Base-by-base conservation (phyloP, 768 basidiomycete genomes). In the Tylopilus vinaceipallidus region DNA sequence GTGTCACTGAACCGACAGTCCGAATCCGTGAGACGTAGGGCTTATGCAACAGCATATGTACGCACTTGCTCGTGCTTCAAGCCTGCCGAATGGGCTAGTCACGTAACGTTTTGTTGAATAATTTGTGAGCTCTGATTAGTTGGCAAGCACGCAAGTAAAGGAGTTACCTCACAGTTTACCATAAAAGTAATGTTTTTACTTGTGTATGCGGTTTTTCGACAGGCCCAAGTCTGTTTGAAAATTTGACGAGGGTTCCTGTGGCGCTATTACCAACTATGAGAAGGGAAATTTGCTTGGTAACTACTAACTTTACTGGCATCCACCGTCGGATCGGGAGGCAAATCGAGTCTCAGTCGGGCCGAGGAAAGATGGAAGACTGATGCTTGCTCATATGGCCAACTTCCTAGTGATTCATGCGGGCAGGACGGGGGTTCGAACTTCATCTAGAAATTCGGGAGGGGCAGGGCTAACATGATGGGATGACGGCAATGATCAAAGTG, bases 351-450 rank as follows among this genome's bases (percentile, higher is more conserved):
- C 17, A 14, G 24, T 45, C 19, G 24, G n/a, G 6, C 24, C 27
- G 22, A 27, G 32, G 23, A 23, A 10, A 38, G 23, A 27, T 7
- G 3, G 27, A 26, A 30, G 30, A 22, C 4, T 6, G 19, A 22
- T n/a, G 20, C 26, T 23, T 16, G 22, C n/a, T n/a, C n/a, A n/a
- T n/a, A n/a, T n/a, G n/a, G n/a, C 11, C 3, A 12, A 29, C 7
- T 34, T 35, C 37, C 24, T 17, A 3, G 32, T 35, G 42, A 24
- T 55, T 55, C 45, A 17, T 32, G 33, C 45, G 54, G 11, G 30
- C 13, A 36, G 17, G 3, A 43, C 32, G 45, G 46, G 14, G 1
- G n/a, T 35, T 36, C 27, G n/a, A 13, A 41, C 33, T 53, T 29
- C 39, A 37, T 35, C 23, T 19, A 22, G 19, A 39, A 32, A 45